Base-by-base conservation (phyloP, 164 flowering plant species). In the Sedum album region DNA sequence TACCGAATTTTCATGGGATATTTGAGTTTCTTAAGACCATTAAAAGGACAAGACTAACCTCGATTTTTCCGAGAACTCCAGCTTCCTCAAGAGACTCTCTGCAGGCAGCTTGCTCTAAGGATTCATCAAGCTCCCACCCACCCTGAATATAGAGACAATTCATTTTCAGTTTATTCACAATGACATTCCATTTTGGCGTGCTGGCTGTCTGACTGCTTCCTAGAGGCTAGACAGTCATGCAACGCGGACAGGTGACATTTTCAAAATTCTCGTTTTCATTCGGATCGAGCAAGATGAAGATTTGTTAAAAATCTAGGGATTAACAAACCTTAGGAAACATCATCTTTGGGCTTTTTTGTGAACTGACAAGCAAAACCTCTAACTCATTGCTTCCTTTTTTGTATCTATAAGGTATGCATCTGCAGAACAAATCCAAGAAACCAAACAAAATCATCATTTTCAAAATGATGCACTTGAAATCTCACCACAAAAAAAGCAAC, bases 91-190 rank as follows among this genome's bases (percentile, higher is more conserved):
- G n/a, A n/a, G n/a, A n/a, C n/a, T n/a, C n/a, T n/a, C n/a, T n/a
- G n/a, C n/a, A n/a, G n/a, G n/a, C n/a, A n/a, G n/a, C n/a, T n/a
- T 76, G 82, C 75, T 76, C 76, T 0, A 79, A 55, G 0, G 87
- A 73, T 80, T 86, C 90, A 73, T 84, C 90, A 39, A 73, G 77
- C 46, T 86, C 90, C 90, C 90, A 85, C 39, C 89, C 87, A 62
- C 87, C 89, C 87, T 85, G 71, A 51, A 18, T 14, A 9, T 36
- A 31, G 26, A 46, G n/a, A 68, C 18, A 33, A 25, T 6, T 13
- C 10, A 25, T 23, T 14, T 11, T 30, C 13, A 66, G 23, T 18
- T 35, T 57, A 11, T 39, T n/a, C n/a, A n/a, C n/a, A n/a, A n/a
- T n/a, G n/a, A n/a, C n/a, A n/a, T n/a, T n/a, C n/a, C n/a, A n/a